These are phyloP conservation scores for Acanthamoeba royreba DNA, from an alignment of 208 protist species.

Conservation along the genomic window DNA sequence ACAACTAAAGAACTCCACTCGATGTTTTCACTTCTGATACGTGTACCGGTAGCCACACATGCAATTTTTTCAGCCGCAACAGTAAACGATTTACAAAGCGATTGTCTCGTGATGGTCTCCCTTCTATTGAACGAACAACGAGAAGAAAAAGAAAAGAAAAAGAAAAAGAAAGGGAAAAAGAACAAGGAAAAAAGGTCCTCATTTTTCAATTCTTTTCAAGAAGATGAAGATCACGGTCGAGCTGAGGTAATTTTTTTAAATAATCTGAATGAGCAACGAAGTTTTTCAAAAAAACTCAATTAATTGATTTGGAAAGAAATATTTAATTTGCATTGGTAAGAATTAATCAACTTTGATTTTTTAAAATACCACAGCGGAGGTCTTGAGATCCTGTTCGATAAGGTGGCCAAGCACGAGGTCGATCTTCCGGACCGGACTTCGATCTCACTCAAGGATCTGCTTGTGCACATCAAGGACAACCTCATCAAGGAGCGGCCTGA, in stretches of 20 bases:
- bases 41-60: too few species aligned
- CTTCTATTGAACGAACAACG: too few species aligned
- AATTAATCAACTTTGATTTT: neutral
- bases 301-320: neutral
- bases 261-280: too few species aligned
- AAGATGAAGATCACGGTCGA: constrained; percentile 36
- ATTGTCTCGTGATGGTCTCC: too few species aligned
- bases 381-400: constrained; percentile 49
- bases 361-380: constrained; percentile 41
- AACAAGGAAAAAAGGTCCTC: too few species aligned
- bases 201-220: too few species aligned
- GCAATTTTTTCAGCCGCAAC: too few species aligned
- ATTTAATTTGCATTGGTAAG: neutral
- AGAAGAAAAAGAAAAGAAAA: too few species aligned
- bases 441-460: neutral
- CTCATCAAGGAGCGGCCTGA: constrained; percentile 56
- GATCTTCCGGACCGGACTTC: neutral
- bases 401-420: constrained; percentile 25
- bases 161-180: too few species aligned
- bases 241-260: neutral
- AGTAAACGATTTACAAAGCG: too few species aligned
- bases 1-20: too few species aligned
- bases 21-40: too few species aligned
- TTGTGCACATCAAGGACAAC: constrained; percentile 24
- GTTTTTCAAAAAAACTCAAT: neutral